Evolutionary conservation across 169 alveolate species (phyloP), one percentile per base, ranked within the genome.

Genomic region (Eimeria acervulina): DNA sequence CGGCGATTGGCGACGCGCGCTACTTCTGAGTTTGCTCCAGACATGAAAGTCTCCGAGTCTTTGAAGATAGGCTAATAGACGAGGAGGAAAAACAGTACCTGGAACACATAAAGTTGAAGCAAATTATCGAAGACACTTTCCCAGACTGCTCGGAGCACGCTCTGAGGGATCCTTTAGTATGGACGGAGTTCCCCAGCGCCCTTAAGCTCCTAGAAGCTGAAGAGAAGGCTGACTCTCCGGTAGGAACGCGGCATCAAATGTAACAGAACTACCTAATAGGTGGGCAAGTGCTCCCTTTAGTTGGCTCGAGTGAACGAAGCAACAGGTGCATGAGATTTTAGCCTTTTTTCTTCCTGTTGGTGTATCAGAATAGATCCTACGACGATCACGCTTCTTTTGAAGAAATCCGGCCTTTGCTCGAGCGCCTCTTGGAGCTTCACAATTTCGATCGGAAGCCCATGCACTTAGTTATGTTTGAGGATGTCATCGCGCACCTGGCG

Each of bases 401-500:
- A 63, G 97, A 96, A 87, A 99, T 98, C 36, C 97, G 98, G 23
- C 97, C 97, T 52, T 97, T 98, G 90, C 97, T 99, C 93, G 98
- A 98, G 81, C 98, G 96, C 90, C 96, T 98, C 36, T 95, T 99
- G 66, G 99, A 98, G 96, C 99, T 98, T 31, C 98, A 98, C 97
- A 98, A 98, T 63, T 98, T 96, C 76, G 96, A 97, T 93, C 97
- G 98, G 87, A 98, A 98, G 76, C 98, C 98, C 98, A 98, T 99
- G 99, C 99, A 98, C 87, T 95, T 98, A 90, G 99, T 99, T 59
- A 97, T 99, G 55, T 99, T 99, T 98, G 99, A 98, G 96, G 99
- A 99, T 95, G 99, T 99, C 21, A 97, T 99, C 96, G 97, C 98
- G 87, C 99, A 99, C 97, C 98, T 99, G 51, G 97, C 99, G 93